Evolutionary conservation across 1,139 yeast genomes (phyloP), one percentile per base, ranked within the genome.

Genomic region (Yamadazyma dendronema): DNA sequence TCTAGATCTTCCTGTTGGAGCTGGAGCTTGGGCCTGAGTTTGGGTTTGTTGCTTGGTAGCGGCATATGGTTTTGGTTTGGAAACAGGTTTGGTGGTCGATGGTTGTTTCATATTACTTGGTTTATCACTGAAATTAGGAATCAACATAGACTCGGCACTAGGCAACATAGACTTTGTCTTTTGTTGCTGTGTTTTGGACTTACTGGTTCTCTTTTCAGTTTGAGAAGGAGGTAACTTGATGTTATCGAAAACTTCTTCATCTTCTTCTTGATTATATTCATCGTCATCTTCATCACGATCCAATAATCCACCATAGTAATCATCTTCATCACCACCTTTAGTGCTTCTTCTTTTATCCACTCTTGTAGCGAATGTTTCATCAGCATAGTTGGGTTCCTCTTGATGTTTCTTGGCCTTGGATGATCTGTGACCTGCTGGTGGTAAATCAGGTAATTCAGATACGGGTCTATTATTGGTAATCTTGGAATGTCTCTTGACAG

Each of bases 141-240:
- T 44, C 39, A 67, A 57, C 73, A 69, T 66, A 2, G 69, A 58
- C 27, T 60, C 59, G 1, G 71, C 67, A 43, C 61, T 55, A 12
- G 74, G 72, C 36, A 48, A 53, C 62, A 56, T 55, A 8, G 61
- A 55, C 49, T 56, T 61, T 15, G 52, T 42, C 36, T 53, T 54
- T 27, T 19, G 34, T 13, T 28, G 34, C 42, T 23, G n/a, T 33
- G 35, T 28, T 27, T 34, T 19, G 30, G 31, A 23, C 33, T 17
- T 35, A 4, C 17, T 23, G 8, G 31, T 19, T 38, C 29, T 37
- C 27, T 44, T 29, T 15, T 31, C 33, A 4, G 29, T 17, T 25
- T 35, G 48, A 4, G 58, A 58, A 19, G 65, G 61, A 7, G 77
- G 77, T 41, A 72, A 56, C 48, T 70, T 71, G 44, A 72, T 72